phyloP scores from a whole-genome alignment of 306 rosid species.

The Cucurbita maxima region DNA sequence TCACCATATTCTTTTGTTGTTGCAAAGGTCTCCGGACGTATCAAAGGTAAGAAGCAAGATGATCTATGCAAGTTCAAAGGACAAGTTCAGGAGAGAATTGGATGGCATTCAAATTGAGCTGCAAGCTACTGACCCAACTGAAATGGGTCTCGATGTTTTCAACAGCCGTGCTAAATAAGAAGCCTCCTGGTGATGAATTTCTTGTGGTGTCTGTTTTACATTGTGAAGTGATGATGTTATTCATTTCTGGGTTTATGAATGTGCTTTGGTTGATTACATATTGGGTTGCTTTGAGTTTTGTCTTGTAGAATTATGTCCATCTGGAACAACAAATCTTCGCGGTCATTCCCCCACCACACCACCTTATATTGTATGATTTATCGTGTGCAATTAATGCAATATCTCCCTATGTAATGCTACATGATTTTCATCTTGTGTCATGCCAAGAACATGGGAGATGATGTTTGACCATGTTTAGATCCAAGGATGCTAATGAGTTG shows the following conservation, averaged over 20 bases:
- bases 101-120: slow-evolving; percentile 30
- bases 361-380: slow-evolving; percentile 6
- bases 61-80: slow-evolving; percentile 3
- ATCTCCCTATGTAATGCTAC: slow-evolving; percentile 5
- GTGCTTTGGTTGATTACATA: slow-evolving; percentile 8
- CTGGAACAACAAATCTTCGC: background rate
- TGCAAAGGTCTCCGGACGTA: slow-evolving; percentile 31
- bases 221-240: slow-evolving; percentile 1
- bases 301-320: slow-evolving; percentile 1
- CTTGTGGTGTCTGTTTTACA: background rate
- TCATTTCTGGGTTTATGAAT: slow-evolving; percentile 4
- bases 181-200: background rate
- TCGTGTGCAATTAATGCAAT: slow-evolving; percentile 7
- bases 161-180: slow-evolving; percentile 25
- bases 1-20: background rate
- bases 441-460: background rate
- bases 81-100: slow-evolving; percentile 2
- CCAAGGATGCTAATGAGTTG: background rate
- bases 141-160: slow-evolving; percentile 37
- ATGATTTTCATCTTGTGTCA: background rate
- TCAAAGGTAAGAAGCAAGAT: slow-evolving; percentile 32
- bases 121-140: slow-evolving; percentile 42
- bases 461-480: background rate
- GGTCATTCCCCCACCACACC: background rate
- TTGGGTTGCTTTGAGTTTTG: slow-evolving; percentile 3